Conservation (phyloP, 2,329 filamentous ascomycete genomes). For the Clonostachys rosea region DNA sequence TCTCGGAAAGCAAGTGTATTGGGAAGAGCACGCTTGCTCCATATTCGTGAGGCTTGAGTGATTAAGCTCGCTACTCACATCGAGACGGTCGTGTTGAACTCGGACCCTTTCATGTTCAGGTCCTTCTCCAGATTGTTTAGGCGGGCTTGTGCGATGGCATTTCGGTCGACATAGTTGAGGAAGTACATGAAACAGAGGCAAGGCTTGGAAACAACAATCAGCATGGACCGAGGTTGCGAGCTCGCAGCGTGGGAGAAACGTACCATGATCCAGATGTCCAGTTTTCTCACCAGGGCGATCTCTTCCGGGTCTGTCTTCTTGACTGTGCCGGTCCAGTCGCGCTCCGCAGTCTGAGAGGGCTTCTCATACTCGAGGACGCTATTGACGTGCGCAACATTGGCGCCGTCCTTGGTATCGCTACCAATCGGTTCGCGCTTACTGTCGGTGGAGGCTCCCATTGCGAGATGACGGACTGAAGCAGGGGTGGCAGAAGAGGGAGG, state of each 20-base stretch:
- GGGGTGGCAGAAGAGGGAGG: too few relatives aligned
- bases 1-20: background rate
- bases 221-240: background rate
- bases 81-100: constrained; percentile 44
- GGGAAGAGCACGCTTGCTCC: background rate
- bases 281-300: constrained; percentile 31
- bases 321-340: constrained; percentile 28
- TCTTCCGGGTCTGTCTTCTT: constrained; percentile 32
- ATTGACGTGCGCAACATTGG: background rate
- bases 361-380: background rate
- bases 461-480: too few relatives aligned
- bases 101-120: constrained; percentile 46
- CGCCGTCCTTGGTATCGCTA: background rate
- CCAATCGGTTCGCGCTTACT: too few relatives aligned
- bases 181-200: constrained; percentile 35
- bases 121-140: constrained; percentile 41
- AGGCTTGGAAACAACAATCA: constrained; percentile 7
- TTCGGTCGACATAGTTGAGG: constrained; percentile 36
- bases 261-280: constrained; percentile 35
- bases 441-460: too few relatives aligned
- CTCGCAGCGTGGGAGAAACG: background rate
- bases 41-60: too few relatives aligned
- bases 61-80: constrained; percentile 12
- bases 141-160: constrained; percentile 39
- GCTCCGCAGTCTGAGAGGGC: background rate